Evolutionary conservation across 2,329 filamentous ascomycete species (phyloP).

Genomic region (Fusarium sp.): DNA sequence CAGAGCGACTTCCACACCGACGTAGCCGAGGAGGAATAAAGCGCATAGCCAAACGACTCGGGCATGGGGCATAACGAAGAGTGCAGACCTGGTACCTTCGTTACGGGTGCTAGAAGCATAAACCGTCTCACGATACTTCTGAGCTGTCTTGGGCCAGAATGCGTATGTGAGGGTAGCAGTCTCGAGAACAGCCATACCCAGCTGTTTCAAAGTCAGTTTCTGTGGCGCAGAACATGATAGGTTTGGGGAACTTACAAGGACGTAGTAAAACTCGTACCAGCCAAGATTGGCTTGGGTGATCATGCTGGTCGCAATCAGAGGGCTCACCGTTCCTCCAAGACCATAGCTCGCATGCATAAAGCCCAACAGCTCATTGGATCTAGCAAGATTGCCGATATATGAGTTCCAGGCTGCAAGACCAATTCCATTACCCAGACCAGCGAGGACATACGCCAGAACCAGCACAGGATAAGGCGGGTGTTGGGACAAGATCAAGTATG

Average conservation of each 20-base stretch:
- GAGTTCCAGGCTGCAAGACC: slow-evolving; percentile 67
- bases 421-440: slow-evolving; percentile 77
- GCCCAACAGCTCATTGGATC: slow-evolving; percentile 75
- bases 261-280: slow-evolving; percentile 80
- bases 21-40: slow-evolving; percentile 79
- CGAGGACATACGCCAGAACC: slow-evolving; percentile 72
- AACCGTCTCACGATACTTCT: slow-evolving; percentile 58
- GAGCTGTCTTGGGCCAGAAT: slow-evolving; percentile 71
- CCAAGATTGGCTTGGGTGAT: slow-evolving; percentile 68
- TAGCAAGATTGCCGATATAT: slow-evolving; percentile 72
- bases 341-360: slow-evolving; percentile 77
- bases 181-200: slow-evolving; percentile 9
- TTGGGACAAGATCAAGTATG: slow-evolving; percentile 70
- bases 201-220: background rate
- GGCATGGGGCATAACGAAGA: slow-evolving; percentile 56
- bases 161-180: slow-evolving; percentile 56
- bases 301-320: slow-evolving; percentile 76
- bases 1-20: slow-evolving; percentile 79
- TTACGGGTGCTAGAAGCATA: slow-evolving; percentile 40
- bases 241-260: slow-evolving; percentile 48
- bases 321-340: slow-evolving; percentile 73
- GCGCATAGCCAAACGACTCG: slow-evolving; percentile 75
- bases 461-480: slow-evolving; percentile 77
- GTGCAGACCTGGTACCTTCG: slow-evolving; percentile 37
- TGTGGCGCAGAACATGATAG: fast-evolving